Conservation (phyloP, 2,329 filamentous ascomycete genomes). For the Colletotrichum acutatum region DNA sequence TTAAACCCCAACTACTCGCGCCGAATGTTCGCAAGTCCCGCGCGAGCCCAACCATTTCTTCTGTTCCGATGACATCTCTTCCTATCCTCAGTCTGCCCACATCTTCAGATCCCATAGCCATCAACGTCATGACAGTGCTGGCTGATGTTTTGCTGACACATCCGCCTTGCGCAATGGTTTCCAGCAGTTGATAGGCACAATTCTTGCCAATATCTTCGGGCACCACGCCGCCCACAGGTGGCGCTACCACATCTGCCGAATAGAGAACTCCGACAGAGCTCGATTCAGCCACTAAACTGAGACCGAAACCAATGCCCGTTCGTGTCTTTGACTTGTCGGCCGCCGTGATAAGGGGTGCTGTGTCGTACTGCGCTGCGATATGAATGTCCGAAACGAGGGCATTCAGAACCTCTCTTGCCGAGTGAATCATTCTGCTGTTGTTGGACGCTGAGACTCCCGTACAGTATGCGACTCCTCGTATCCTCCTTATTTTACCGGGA, state of each 20-base stretch:
- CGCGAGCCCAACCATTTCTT: conserved; percentile 82
- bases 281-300: conserved; percentile 93
- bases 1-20: conserved; percentile 88
- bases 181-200: conserved; percentile 89
- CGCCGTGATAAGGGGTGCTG: conserved; percentile 66
- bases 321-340: conserved; percentile 70
- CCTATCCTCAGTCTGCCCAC: conserved; percentile 88
- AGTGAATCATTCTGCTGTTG: conserved; percentile 95
- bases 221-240: conserved; percentile 81
- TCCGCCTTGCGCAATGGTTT: conserved; percentile 83
- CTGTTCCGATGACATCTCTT: conserved; percentile 82
- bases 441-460: conserved; percentile 93
- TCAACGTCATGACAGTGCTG: conserved; percentile 82
- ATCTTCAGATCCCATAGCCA: conserved; percentile 98
- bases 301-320: conserved; percentile 89
- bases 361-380: conserved; percentile 83
- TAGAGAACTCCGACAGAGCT: conserved; percentile 83
- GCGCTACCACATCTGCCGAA: conserved; percentile 83
- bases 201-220: conserved; percentile 91
- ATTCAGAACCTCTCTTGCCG: conserved; percentile 88
- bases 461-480: conserved; percentile 93
- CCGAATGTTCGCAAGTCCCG: conserved; percentile 91
- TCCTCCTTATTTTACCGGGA: conserved; percentile 85
- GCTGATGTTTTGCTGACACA: conserved; percentile 80
- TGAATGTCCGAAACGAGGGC: conserved; percentile 88